A percentile compares a stretch with the other conserved stretches of the same genome.
Evolutionary conservation across 768 basidiomycete genomes (phyloP).

Genomic region (Boletales sp.): DNA sequence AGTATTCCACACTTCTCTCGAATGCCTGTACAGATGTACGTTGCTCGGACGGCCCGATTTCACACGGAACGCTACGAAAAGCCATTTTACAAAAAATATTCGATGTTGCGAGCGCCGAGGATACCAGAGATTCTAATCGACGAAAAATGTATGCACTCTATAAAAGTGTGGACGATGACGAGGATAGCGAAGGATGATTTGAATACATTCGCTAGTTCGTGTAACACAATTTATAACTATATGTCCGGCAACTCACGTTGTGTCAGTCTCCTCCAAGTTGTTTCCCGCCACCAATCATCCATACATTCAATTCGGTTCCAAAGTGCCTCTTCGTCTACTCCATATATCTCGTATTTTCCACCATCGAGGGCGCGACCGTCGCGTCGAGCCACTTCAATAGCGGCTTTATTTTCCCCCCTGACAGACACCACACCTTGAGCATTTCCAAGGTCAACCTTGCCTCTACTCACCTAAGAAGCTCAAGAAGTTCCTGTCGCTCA

Average conservation of each 20-base stretch:
- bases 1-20: slow-evolving; percentile 43
- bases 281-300: slow-evolving; percentile 93
- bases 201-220: background rate
- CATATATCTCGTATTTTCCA: slow-evolving; percentile 84
- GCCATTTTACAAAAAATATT: slow-evolving; percentile 64
- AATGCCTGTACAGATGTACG: slow-evolving; percentile 53
- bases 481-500: slow-evolving; percentile 71
- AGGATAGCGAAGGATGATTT: slow-evolving; percentile 24
- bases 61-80: slow-evolving; percentile 41
- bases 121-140: slow-evolving; percentile 76
- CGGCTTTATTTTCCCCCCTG: slow-evolving; percentile 82
- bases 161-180: slow-evolving; percentile 55
- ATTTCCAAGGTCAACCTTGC: slow-evolving; percentile 6
- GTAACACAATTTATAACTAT: slow-evolving; percentile 9
- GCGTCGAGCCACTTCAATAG: slow-evolving; percentile 77
- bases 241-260: slow-evolving; percentile 83
- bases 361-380: slow-evolving; percentile 60
- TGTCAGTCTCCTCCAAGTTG: slow-evolving; percentile 80
- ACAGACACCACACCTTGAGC: slow-evolving; percentile 4
- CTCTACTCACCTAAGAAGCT: slow-evolving; percentile 61
- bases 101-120: slow-evolving; percentile 65
- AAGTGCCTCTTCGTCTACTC: slow-evolving; percentile 77
- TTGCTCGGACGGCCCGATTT: slow-evolving; percentile 35
- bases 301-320: slow-evolving; percentile 81
- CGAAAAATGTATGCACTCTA: slow-evolving; percentile 82